Evolutionary conservation across 1,284 basidiomycete species (phyloP), one percentile per base, ranked within the genome.

Genomic region (Boletellus dicymbophilus): DNA sequence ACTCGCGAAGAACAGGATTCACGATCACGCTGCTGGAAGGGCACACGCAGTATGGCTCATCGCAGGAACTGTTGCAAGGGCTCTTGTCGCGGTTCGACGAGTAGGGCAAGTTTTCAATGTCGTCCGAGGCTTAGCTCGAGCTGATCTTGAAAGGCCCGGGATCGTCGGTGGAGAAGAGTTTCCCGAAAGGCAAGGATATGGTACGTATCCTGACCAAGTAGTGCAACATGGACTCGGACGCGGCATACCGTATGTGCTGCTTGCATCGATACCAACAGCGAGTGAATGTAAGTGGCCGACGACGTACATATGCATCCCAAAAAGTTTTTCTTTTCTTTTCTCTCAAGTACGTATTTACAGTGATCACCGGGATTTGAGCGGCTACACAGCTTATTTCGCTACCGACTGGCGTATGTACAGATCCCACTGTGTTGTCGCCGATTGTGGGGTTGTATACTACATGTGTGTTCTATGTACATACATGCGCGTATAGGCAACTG

Each of bases 91-190:
- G 47, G 1, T 60, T 55, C 15, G 54, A 65, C 11, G 55, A 58
- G 2, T 59, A 63, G 11, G 53, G 51, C 36, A 67, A 67, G 42
- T 64, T 64, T 20, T 55, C 57, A 50, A 67, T 64, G 65, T 61
- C 63, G 22, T 47, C 53, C 6, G 66, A 68, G 40, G 55, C 56
- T 1, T 65, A 65, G 58, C 52, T 67, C 21, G 59, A 51, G 6
- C 58, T 63, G 2, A 46, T 69, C 12, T 26, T 65, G 31, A 64
- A 54, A 4, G 65, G 54, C 3, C 25, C 68, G 36, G 51, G 51
- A 16, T 58, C 54, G 18, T 16, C 66, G 18, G 51, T 49, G 20
- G 48, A 57, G 26, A 66, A 52, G 44, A 46, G 44, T 18, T 47
- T 68, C 26, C 54, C 62, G 15, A 68, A 15, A 21, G 59, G 61